Conservation (phyloP, 805 yeast genomes). For the Candida loeiensis region DNA sequence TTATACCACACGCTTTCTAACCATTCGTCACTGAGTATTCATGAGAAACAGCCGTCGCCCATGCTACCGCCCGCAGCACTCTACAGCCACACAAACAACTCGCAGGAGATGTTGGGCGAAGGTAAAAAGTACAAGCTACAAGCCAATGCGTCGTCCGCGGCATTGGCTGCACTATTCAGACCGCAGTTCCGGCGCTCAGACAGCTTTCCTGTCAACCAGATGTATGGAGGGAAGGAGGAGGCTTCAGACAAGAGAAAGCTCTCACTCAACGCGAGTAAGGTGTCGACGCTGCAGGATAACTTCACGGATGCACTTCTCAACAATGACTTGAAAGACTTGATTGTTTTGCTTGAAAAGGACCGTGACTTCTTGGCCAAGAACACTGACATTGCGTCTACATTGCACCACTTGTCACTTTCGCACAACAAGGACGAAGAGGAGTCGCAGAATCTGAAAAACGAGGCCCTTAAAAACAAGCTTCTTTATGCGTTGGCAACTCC, state of each 20-base stretch:
- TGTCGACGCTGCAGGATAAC: background rate
- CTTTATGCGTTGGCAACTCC: conserved; percentile 68
- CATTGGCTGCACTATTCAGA: conserved; percentile 43
- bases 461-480: conserved; percentile 42
- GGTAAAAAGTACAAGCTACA: conserved; percentile 22
- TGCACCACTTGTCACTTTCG: conserved; percentile 55
- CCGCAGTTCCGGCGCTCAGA: conserved; percentile 36
- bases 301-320: conserved; percentile 17
- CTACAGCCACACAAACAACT: conserved; percentile 16
- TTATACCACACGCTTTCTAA: conserved; percentile 11
- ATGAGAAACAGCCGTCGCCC: conserved; percentile 2
- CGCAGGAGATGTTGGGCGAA: conserved; percentile 16
- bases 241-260: conserved; percentile 4
- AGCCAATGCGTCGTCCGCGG: conserved; percentile 45
- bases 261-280: conserved; percentile 1
- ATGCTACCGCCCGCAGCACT: conserved; percentile 10
- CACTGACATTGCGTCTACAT: conserved; percentile 47
- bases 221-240: conserved; percentile 11
- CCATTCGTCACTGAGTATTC: conserved; percentile 8
- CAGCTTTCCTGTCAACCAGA: conserved; percentile 28
- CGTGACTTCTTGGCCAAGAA: conserved; percentile 26
- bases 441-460: conserved; percentile 28
- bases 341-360: conserved; percentile 44
- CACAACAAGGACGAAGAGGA: conserved; percentile 25
- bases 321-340: conserved; percentile 48